phyloP scores from a whole-genome alignment of 179 eudicot genomes.

The Beta corolliflora region DNA sequence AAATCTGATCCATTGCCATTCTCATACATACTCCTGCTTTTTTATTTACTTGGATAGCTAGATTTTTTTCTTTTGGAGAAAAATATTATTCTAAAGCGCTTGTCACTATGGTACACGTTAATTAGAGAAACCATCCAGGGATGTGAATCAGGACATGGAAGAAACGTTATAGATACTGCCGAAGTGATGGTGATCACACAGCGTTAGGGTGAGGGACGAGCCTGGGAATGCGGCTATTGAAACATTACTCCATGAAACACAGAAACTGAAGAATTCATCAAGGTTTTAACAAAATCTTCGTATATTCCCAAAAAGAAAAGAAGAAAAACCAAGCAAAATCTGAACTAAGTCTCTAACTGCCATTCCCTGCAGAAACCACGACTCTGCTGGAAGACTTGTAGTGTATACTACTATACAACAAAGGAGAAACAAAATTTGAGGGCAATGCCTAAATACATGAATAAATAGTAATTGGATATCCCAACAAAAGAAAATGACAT shows the following conservation, averaged over 20 bases:
- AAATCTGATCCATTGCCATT: no score
- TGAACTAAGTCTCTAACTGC: constrained; percentile 6
- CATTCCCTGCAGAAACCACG: constrained; percentile 4
- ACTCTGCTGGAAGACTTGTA: background rate
- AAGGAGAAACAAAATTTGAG: constrained; percentile 24
- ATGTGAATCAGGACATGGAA: background rate
- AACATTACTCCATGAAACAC: background rate
- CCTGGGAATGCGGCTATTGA: background rate
- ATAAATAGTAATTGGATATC: constrained; percentile 4
- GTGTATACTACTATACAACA: constrained; percentile 16
- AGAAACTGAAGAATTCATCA: background rate
- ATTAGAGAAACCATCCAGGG: no score
- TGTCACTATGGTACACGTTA: no score
- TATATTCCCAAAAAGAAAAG: background rate
- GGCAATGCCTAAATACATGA: constrained; percentile 21
- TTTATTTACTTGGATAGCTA: no score
- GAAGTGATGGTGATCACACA: background rate
- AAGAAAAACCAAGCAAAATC: background rate
- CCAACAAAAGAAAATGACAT: background rate
- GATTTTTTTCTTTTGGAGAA: no score
- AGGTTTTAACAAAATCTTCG: background rate
- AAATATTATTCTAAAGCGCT: no score
- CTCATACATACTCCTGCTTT: no score
- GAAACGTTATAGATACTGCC: background rate
- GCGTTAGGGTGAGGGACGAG: background rate